Evolutionary conservation across 306 rosid genomes (phyloP), one percentile per base, ranked within the genome.

Genomic region (Senna tora): DNA sequence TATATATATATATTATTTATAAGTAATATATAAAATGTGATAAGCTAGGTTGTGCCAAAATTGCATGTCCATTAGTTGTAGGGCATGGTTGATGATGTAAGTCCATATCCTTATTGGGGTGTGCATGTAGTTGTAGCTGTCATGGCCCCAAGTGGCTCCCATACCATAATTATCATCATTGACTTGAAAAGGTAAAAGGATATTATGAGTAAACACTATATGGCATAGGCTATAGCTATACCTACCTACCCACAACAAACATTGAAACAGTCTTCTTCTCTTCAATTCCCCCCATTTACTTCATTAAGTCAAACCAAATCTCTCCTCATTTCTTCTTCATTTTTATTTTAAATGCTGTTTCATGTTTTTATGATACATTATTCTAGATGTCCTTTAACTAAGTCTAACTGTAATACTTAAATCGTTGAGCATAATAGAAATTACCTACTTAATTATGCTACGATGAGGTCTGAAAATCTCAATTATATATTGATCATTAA

Each of bases 121-220:
- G 38, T 58, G 58, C 55, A 59, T 62, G 75, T n/a, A 67, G 51
- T 43, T 2, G 84, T 57, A 68, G 79, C 77, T 72, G 80, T 80
- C 89, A 73, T 67, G 75, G 21, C 22, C 79, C 75, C 30, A 1
- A 77, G 63, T 79, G 77, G 32, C 47, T 55, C 69, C 67, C 75
- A 56, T 36, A 5, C 59, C 67, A 61, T 61, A 36, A 61, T 59
- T 39, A 33, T 59, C 68, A 46, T 79, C 76, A 53, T 82, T 80
- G 52, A 68, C 69, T 30, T 49, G 5, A 65, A 54, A 54, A 38
- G 22, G 19, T 9, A 6, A 64, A 19, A 30, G 43, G 38, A 51
- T 8, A n/a, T 3, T 13, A 10, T 7, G 19, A 36, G 66, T 38
- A 25, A 71, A 61, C 76, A 72, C 39, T 36, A 33, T 33, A 33